Evolutionary conservation across 2,329 filamentous ascomycete species (phyloP), one percentile per base, ranked within the genome.

Genomic region (Colletotrichum shisoi): DNA sequence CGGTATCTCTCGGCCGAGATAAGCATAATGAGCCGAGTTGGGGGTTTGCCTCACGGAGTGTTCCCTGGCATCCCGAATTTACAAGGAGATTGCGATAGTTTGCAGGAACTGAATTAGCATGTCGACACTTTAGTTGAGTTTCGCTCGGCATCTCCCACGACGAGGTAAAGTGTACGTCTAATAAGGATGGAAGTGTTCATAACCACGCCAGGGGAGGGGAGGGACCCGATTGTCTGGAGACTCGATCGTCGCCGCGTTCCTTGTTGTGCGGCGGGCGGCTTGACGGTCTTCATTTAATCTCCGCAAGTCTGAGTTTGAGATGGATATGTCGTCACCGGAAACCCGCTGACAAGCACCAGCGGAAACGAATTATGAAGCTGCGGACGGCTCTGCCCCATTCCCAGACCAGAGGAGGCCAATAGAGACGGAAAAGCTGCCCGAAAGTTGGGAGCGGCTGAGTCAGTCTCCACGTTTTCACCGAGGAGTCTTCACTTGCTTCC

Each of bases 31-130:
- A 21, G 54, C 40, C 24, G 3, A 45, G 12, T 37, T 21, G 49
- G 19, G 49, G n/a, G 11, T 40, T n/a, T 12, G n/a, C 6, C 17
- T 19, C 17, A 17, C 0, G 3, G 2, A 19, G n/a, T 37, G 9
- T n/a, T 13, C 4, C 27, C 8, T 11, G 2, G 31, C n/a, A 21
- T 15, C 2, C 17, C 0, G 0, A 4, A 5, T 9, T 13, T 11
- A 4, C 5, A 2, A 37, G 27, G 19, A 37, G 49, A 31, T 53
- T 21, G 11, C 37, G 17, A 19, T 19, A 11, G 12, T 21, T 15
- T n/a, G 2, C 11, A 21, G 2, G 37, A 2, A 17, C n/a, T n/a
- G 9, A 39, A 39, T 9, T 6, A 11, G 11, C 7, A 3, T 2
- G 9, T 12, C 15, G 3, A 12, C 17, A 19, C 8, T 37, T 15